Evolutionary conservation across 2,329 filamentous ascomycete genomes (phyloP).

Genomic region (Penicillium sp.): DNA sequence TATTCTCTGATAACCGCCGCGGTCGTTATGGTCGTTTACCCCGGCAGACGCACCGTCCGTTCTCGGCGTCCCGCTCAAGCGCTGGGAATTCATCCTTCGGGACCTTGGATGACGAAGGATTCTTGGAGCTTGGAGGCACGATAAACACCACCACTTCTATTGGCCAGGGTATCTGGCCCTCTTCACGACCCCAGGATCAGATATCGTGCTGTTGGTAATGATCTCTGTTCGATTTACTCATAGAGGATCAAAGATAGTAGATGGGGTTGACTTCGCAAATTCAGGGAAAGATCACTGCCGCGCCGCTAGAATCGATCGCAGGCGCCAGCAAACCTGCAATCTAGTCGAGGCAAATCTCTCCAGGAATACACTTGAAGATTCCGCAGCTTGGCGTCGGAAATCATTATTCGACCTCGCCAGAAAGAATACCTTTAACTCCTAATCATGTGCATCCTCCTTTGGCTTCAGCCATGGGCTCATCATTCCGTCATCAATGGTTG

Average conservation of each 20-base stretch:
- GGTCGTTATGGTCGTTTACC: background rate
- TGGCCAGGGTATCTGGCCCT: conserved; percentile 25
- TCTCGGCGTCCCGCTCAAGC: background rate
- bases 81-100: background rate
- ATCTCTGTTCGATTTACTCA: background rate
- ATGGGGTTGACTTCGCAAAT: background rate
- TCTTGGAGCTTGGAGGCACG: conserved; percentile 15
- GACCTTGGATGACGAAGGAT: background rate
- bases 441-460: no score
- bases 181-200: background rate
- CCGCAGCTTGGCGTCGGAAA: no score
- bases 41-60: background rate
- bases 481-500: no score
- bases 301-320: background rate
- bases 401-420: no score
- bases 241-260: background rate
- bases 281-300: background rate
- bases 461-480: no score
- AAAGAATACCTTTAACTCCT: no score
- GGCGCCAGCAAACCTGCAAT: background rate
- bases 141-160: conserved; percentile 32
- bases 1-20: background rate
- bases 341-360: background rate
- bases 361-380: no score
- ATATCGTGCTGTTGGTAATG: background rate